Evolutionary conservation across 352 stramenopile species (phyloP).

Genomic region (Plasmopara halstedii): DNA sequence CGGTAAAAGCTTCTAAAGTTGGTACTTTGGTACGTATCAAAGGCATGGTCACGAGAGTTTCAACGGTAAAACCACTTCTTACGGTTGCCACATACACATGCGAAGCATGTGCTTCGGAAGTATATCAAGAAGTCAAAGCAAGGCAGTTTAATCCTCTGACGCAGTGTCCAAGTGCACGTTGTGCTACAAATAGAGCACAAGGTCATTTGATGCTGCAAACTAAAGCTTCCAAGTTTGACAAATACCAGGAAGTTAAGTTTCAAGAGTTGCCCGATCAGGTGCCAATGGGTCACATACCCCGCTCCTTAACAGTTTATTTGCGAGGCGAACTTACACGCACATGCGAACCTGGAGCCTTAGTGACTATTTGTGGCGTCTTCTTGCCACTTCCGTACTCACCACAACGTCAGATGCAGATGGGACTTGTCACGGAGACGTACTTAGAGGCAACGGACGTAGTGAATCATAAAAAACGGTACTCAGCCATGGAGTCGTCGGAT

Average conservation of each 20-base stretch:
- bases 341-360: constrained; percentile 92
- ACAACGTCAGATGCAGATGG: constrained; percentile 94
- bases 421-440: constrained; percentile 96
- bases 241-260: constrained; percentile 98
- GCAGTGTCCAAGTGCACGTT: constrained; percentile 87
- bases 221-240: constrained; percentile 97
- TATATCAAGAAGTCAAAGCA: constrained; percentile 94
- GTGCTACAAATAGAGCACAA: constrained; percentile 69
- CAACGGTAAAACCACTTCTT: constrained; percentile 96
- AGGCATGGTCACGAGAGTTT: constrained; percentile 97
- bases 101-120: constrained; percentile 92
- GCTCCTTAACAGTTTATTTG: constrained; percentile 88
- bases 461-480: constrained; percentile 97
- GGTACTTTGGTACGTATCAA: constrained; percentile 94
- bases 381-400: constrained; percentile 89
- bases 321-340: constrained; percentile 90
- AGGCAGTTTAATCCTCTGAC: constrained; percentile 92
- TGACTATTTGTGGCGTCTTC: constrained; percentile 96
- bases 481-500: constrained; percentile 85
- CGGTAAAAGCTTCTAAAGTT: constrained; percentile 93
- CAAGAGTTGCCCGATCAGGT: constrained; percentile 92
- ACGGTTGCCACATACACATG: constrained; percentile 98
- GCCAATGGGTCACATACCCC: constrained; percentile 97
- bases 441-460: constrained; percentile 93
- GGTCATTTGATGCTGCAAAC: constrained; percentile 92